Evolutionary conservation across 2,329 filamentous ascomycete species (phyloP).

Genomic region (Stemphylium vesicarium): DNA sequence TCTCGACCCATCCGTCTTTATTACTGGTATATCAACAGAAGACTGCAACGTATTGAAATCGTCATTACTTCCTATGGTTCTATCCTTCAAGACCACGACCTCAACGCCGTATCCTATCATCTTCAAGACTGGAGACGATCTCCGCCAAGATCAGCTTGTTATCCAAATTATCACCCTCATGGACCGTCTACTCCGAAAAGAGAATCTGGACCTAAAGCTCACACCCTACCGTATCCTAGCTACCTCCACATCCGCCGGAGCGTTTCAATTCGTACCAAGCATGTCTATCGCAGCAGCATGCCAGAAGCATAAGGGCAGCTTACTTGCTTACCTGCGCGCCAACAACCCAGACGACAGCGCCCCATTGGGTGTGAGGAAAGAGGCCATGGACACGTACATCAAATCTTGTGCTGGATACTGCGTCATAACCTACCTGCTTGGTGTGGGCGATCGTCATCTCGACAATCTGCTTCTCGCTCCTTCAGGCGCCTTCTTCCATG

Average conservation of each 20-base stretch:
- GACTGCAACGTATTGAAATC: slow-evolving; percentile 96
- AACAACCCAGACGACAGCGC: slow-evolving; percentile 87
- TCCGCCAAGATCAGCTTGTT: slow-evolving; percentile 95
- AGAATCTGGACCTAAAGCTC: slow-evolving; percentile 93
- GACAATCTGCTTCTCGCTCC: slow-evolving; percentile 93
- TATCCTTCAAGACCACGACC: slow-evolving; percentile 82
- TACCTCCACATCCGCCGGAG: slow-evolving; percentile 85
- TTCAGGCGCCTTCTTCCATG: slow-evolving; percentile 95
- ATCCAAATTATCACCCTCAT: slow-evolving; percentile 98
- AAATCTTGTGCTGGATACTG: slow-evolving; percentile 97
- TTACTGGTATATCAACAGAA: slow-evolving; percentile 81
- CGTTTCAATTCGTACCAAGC: slow-evolving; percentile 91
- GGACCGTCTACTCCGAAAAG: slow-evolving; percentile 93
- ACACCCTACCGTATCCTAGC: slow-evolving; percentile 96
- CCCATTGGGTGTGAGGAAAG: slow-evolving; percentile 85
- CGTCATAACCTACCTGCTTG: slow-evolving; percentile 96
- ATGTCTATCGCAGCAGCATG: slow-evolving; percentile 83
- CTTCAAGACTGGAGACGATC: slow-evolving; percentile 96
- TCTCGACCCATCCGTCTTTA: slow-evolving; percentile 80
- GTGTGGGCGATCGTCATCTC: slow-evolving; percentile 92
- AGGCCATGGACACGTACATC: slow-evolving; percentile 93
- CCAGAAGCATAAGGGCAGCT: slow-evolving; percentile 78
- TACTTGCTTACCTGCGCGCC: slow-evolving; percentile 81
- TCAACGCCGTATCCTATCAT: slow-evolving; percentile 87
- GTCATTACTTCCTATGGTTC: slow-evolving; percentile 85